phyloP scores from a whole-genome alignment of 2,329 filamentous ascomycete species.

The Nigrospora oryzae region DNA sequence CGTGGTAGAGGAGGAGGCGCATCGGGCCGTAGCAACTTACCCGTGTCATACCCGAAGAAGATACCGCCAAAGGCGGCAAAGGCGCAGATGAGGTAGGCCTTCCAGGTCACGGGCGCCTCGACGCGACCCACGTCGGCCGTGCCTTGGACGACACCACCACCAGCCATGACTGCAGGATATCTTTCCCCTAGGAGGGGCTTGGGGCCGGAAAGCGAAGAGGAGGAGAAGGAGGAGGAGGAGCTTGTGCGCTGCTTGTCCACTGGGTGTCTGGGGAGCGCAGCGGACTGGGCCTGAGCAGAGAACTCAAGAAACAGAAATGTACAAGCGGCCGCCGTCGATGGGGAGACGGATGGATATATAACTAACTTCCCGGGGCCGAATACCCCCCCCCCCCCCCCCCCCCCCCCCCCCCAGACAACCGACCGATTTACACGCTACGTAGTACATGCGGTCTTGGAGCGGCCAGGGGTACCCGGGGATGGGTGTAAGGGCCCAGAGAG shows the following conservation, averaged over 20 bases:
- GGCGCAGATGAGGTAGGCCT: slow-evolving; percentile 33
- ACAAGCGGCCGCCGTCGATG: too few species aligned
- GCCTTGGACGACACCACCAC: slow-evolving; percentile 20
- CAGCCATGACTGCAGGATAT: slow-evolving; percentile 14
- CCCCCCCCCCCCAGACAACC: too few species aligned
- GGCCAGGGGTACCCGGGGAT: too few species aligned
- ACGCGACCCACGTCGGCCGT: slow-evolving; percentile 43
- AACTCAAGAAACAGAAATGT: too few species aligned
- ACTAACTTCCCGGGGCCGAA: too few species aligned
- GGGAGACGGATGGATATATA: too few species aligned
- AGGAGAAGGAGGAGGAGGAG: background rate
- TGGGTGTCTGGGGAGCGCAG: too few species aligned
- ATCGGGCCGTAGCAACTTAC: slow-evolving; percentile 8
- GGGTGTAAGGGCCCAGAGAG: too few species aligned
- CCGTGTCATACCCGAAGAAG: slow-evolving; percentile 30
- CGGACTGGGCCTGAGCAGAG: too few species aligned
- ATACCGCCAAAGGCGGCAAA: slow-evolving; percentile 26
- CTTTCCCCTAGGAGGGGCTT: background rate
- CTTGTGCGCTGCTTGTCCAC: background rate
- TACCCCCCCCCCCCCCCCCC: too few species aligned
- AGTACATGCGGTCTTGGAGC: too few species aligned
- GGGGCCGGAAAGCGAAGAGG: background rate
- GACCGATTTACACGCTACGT: too few species aligned
- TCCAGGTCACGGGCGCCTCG: slow-evolving; percentile 48
- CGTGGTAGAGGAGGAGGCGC: background rate